Base-by-base conservation (phyloP, 495 filamentous ascomycete genomes). In the Penicillium macrosclerotiorum region DNA sequence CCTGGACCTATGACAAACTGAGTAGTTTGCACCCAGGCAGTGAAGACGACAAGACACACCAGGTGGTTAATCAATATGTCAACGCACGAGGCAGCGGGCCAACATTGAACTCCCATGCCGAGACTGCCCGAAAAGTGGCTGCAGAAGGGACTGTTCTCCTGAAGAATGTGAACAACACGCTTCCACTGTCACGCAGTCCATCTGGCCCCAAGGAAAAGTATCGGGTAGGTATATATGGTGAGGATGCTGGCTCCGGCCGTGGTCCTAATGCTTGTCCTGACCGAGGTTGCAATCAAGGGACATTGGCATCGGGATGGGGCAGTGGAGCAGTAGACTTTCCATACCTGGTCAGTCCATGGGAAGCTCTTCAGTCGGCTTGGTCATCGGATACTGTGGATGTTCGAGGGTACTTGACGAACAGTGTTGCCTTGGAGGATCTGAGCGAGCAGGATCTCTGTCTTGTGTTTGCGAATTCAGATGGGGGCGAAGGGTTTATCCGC, bases 241-340 rank as follows among this genome's bases (percentile, higher is more conserved):
- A 95, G 57, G 91, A 95, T 56, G 84, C 88, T 8, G 86, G 83
- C 5, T 54, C 69, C 5, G 82, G 80, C 19, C 71, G 77, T 3
- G 88, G 88, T 1, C 81, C 84, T 0, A 96, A 96, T 57, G 67
- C 64, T 14, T 96, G 91, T 65, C 57, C 68, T 5, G 90, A 96
- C 60, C 78, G 86, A 25, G 79, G 73, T 24, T 92, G 88, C 62
- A 95, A 94, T 49, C 78, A 85, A 47, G 91, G 90, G 7, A 95
- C 91, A 1, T 65, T 97, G 14, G 89, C 76, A 0, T 83, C 81
- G 1, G 92, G 92, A 18, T 97, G 92, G 92, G 92, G 92, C 22
- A 90, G 86, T 36, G 92, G 91, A 3, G 80, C 89, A 2, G 92
- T 89, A 19, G 85, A 95, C 33, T 94, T 90, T 45, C 86, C 91